Evolutionary conservation across 2,329 filamentous ascomycete genomes (phyloP).

Genomic region (Pezicula carpinea): DNA sequence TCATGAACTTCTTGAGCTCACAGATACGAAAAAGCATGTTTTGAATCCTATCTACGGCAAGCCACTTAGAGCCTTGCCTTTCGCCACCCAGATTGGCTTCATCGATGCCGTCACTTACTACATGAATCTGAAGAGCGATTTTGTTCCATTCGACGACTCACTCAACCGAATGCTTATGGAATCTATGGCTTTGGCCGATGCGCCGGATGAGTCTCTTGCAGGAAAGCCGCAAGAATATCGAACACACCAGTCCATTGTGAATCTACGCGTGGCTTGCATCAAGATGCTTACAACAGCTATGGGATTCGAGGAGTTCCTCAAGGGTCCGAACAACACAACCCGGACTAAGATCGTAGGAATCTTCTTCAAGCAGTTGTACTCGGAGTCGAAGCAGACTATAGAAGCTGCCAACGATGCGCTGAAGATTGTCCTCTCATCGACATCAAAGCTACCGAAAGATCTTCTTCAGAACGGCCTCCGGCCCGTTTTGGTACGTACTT

Average conservation of each 20-base stretch:
- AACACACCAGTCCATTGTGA: slow-evolving; percentile 92
- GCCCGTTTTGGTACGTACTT: slow-evolving; percentile 62
- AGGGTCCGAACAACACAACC: slow-evolving; percentile 62
- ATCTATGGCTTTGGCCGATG: slow-evolving; percentile 88
- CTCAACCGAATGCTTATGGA: slow-evolving; percentile 89
- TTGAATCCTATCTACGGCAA: slow-evolving; percentile 94
- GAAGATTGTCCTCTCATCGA: slow-evolving; percentile 80
- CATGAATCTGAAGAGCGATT: slow-evolving; percentile 80
- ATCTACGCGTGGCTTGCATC: slow-evolving; percentile 87
- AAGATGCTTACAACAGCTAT: slow-evolving; percentile 90
- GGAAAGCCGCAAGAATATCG: slow-evolving; percentile 92
- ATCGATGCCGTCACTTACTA: slow-evolving; percentile 98
- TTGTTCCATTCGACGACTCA: slow-evolving; percentile 87
- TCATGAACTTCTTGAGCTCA: slow-evolving; percentile 82
- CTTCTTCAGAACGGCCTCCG: slow-evolving; percentile 88
- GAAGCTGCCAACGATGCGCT: slow-evolving; percentile 89
- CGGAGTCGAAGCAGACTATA: slow-evolving; percentile 86
- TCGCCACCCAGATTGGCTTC: slow-evolving; percentile 93
- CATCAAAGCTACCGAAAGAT: slow-evolving; percentile 90
- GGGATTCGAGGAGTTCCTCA: slow-evolving; percentile 85
- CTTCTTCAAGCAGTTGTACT: slow-evolving; percentile 97
- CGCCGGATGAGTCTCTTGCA: slow-evolving; percentile 86
- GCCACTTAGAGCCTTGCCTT: slow-evolving; percentile 85
- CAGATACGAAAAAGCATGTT: slow-evolving; percentile 87
- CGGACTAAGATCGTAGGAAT: slow-evolving; percentile 78